These are phyloP conservation scores for Bruguiera gymnorhiza DNA, from an alignment of 345 rosid genomes.

Conservation along the genomic window DNA sequence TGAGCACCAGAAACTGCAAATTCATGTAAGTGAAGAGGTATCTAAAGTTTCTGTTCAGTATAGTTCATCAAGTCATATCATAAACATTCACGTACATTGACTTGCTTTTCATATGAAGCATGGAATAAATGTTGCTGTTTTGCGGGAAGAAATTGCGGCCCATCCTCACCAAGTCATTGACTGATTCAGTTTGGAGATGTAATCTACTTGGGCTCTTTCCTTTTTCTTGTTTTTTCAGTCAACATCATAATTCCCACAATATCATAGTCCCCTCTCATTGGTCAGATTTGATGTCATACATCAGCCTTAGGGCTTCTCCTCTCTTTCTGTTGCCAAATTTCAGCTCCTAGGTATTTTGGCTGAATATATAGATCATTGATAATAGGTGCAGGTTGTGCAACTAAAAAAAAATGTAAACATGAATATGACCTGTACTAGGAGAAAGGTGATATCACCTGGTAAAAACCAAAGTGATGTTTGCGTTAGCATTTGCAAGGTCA, in stretches of 20 bases:
- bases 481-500: too few species aligned
- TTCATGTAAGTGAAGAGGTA: conserved; percentile 87
- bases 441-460: too few species aligned
- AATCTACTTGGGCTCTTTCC: conserved; percentile 11
- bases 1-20: conserved; percentile 89
- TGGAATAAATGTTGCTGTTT: conserved; percentile 89
- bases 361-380: conserved; percentile 75
- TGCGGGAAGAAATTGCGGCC: conserved; percentile 88
- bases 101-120: conserved; percentile 43
- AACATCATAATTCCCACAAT: too few species aligned
- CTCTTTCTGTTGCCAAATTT: conserved; percentile 16
- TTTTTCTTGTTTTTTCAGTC: background rate
- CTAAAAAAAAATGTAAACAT: too few species aligned
- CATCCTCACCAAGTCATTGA: conserved; percentile 85
- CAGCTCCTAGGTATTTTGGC: conserved; percentile 92
- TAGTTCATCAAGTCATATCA: background rate
- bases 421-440: too few species aligned
- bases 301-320: background rate
- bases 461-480: conserved; percentile 1
- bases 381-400: too few species aligned
- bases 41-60: background rate
- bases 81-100: background rate
- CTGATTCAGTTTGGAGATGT: conserved; percentile 91
- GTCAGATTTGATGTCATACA: background rate
- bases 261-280: too few species aligned